These are phyloP conservation scores for Penicillium glabrum DNA, from an alignment of 2,329 filamentous ascomycete species.

Conservation along the genomic window DNA sequence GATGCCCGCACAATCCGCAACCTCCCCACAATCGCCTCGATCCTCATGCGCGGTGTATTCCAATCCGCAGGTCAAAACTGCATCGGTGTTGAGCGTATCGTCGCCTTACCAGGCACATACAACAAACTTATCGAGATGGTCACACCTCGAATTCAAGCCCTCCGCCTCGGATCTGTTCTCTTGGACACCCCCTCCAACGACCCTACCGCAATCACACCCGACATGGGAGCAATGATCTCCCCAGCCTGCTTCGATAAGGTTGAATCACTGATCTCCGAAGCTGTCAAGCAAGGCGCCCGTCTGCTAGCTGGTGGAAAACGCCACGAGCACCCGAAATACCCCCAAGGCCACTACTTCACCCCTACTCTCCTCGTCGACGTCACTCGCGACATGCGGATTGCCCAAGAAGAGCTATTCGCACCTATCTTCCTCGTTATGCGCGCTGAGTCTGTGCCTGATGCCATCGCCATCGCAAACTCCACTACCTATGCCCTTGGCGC, in stretches of 20 bases:
- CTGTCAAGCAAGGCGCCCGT: conserved; percentile 74
- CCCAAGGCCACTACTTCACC: conserved; percentile 83
- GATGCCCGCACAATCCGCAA: conserved; percentile 60
- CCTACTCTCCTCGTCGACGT: conserved; percentile 93
- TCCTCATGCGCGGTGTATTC: conserved; percentile 89
- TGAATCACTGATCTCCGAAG: conserved; percentile 73
- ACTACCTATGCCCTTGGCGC: conserved; percentile 84
- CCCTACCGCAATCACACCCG: conserved; percentile 43
- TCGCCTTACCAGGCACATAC: conserved; percentile 77
- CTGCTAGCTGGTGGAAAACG: conserved; percentile 78
- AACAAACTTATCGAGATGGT: conserved; percentile 69
- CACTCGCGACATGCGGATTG: conserved; percentile 79
- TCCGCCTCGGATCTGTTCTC: conserved; percentile 73
- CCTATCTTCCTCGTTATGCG: conserved; percentile 86
- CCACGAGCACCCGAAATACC: conserved; percentile 69
- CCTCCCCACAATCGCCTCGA: conserved; percentile 71
- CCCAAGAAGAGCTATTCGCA: conserved; percentile 88
- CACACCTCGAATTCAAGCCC: conserved; percentile 67
- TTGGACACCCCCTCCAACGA: conserved; percentile 42
- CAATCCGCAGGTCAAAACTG: conserved; percentile 97
- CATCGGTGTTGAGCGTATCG: conserved; percentile 91
- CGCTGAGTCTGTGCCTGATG: conserved; percentile 62
- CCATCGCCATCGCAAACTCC: conserved; percentile 78
- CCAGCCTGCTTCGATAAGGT: conserved; percentile 71
- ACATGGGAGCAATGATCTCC: conserved; percentile 90